A percentile compares a stretch with the other conserved stretches of the same genome.
Conservation (phyloP, 345 rosid species). For the Melastoma malabathricum region DNA sequence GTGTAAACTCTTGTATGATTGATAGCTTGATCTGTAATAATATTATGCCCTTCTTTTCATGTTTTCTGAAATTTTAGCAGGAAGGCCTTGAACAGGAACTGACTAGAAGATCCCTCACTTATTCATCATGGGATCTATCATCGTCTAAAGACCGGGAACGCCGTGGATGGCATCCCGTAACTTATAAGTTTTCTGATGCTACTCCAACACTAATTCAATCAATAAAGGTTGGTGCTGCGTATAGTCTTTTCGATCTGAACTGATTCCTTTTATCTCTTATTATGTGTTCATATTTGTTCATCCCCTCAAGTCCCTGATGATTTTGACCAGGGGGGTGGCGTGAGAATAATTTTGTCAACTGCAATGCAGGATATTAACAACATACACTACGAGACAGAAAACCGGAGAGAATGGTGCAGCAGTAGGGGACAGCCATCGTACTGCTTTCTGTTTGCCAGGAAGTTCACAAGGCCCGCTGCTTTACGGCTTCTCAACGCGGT, state of each 20-base stretch:
- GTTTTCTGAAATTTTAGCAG: slow-evolving; percentile 25
- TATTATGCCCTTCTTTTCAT: background rate
- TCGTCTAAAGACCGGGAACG: slow-evolving; percentile 63
- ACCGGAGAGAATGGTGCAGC: slow-evolving; percentile 88
- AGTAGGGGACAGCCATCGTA: slow-evolving; percentile 66
- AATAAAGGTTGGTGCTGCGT: slow-evolving; percentile 37
- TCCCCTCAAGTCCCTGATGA: too few species aligned
- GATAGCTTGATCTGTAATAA: background rate
- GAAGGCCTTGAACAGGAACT: slow-evolving; percentile 72
- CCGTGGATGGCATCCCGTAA: slow-evolving; percentile 89
- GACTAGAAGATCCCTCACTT: slow-evolving; percentile 61
- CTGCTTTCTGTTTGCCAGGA: slow-evolving; percentile 92
- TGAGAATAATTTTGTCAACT: background rate
- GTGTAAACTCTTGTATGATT: too few species aligned
- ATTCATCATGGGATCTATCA: slow-evolving; percentile 81
- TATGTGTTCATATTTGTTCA: too few species aligned
- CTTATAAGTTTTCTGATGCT: slow-evolving; percentile 75
- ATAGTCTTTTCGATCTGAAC: too few species aligned
- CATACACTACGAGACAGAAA: slow-evolving; percentile 76
- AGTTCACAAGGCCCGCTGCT: slow-evolving; percentile 88
- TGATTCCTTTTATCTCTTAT: too few species aligned
- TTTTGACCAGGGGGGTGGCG: background rate
- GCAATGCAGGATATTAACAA: slow-evolving; percentile 56
- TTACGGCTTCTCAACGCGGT: slow-evolving; percentile 64
- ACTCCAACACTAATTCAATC: slow-evolving; percentile 51